Percentiles rank a stretch among this genome's conserved stretches.
Conservation (phyloP, 768 basidiomycete genomes). For the Mycena galopus region DNA sequence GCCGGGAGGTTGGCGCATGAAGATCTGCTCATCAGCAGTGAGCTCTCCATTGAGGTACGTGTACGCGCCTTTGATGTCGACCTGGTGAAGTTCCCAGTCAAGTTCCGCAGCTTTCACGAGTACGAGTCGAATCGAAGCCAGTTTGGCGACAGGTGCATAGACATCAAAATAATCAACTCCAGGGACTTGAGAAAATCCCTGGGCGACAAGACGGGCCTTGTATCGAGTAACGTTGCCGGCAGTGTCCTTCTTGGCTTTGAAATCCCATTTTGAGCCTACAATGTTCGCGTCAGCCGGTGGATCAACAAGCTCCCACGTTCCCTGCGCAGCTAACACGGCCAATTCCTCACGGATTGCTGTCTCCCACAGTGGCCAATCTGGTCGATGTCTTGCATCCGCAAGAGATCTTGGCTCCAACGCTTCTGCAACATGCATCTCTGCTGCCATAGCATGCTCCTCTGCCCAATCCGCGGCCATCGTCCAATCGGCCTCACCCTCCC, state of each 20-base stretch:
- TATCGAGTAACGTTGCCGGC: too few species aligned
- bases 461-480: conserved; percentile 1
- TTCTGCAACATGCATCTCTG: not conserved
- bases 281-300: not conserved
- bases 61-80: conserved; percentile 8
- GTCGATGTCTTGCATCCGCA: not conserved
- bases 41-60: conserved; percentile 12
- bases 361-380: conserved; percentile 6
- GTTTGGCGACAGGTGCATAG: not conserved
- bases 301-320: conserved; percentile 5
- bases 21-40: not conserved
- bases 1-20: not conserved
- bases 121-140: not conserved
- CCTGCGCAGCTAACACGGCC: not conserved
- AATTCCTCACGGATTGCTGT: not conserved
- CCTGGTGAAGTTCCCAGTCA: not conserved
- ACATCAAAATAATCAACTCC: conserved; percentile 4
- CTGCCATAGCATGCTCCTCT: not conserved
- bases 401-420: not conserved
- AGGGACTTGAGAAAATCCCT: conserved; percentile 11
- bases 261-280: conserved; percentile 3
- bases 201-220: conserved; percentile 13
- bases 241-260: not conserved
- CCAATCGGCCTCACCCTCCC: not conserved
- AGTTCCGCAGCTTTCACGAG: not conserved